Base-by-base conservation (phyloP, 2,329 filamentous ascomycete species). In the Onygenales sp. region DNA sequence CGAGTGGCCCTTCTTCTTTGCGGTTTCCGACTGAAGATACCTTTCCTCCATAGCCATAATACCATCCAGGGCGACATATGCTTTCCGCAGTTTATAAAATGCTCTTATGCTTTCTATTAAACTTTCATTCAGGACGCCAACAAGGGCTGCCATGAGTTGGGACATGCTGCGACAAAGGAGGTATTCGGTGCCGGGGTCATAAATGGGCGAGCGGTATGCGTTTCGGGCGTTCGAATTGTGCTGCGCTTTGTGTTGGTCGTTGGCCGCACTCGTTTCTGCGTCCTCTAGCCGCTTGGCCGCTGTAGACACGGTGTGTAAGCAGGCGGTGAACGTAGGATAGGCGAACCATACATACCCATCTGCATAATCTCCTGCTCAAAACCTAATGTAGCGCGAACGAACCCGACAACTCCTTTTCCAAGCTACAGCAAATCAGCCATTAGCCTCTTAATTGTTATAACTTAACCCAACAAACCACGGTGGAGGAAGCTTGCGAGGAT, bases 281-380 rank as follows among this genome's bases (percentile, higher is more conserved):
- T 86, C 82, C 49, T 78, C 78, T 31, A 98, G 77, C 48, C 82
- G 79, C 31, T 82, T 78, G 11, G 83, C 82, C 21, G 93, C 89
- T 80, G 57, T 43, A 49, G 6, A 52, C 21, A 53, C 40, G 27
- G n/a, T 11, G 32, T 33, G 14, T 39, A 46, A 49, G 6, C 7
- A 48, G 21, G 31, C 46, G 46, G 42, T 32, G 31, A 50, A 62
- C 39, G 62, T 58, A 65, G 51, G 64, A 57, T 49, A 42, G 49
- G 40, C 42, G 32, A 37, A 44, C n/a, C 34, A 21, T 21, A 49
- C 21, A 55, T 52, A 80, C 78, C 78, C 74, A 94, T 84, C 53
- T 82, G 83, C 86, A 97, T 93, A 59, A 94, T 79, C 3, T 93
- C 84, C 68, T 94, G 91, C 70, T 97, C 93, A 62, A 95, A 93